A percentile compares a stretch with the other conserved stretches of the same genome.
These are phyloP conservation scores for Pythium folliculosum DNA, from an alignment of 352 stramenopile genomes.

Conservation along the genomic window DNA sequence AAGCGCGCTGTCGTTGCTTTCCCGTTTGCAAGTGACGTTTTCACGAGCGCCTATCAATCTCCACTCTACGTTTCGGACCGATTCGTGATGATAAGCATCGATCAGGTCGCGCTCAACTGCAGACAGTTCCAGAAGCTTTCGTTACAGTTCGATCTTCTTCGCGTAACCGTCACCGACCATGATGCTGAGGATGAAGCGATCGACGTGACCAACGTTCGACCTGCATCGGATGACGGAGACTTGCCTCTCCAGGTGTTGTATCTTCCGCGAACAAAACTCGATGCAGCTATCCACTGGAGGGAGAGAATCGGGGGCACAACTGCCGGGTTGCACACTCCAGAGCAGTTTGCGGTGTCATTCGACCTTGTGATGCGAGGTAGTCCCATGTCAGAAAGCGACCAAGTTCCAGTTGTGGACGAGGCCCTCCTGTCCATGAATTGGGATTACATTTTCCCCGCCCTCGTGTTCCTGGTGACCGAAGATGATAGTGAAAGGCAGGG, in stretches of 20 bases:
- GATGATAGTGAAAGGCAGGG: conserved; percentile 33
- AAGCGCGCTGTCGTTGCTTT: conserved; percentile 36
- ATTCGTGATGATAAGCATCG: conserved; percentile 9
- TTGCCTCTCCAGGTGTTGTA: conserved; percentile 27
- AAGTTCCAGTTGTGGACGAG: conserved; percentile 50
- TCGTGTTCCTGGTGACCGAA: conserved; percentile 52
- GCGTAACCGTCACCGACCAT: conserved; percentile 24
- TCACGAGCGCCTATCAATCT: not conserved
- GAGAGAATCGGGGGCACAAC: not conserved
- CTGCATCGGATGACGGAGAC: not conserved
- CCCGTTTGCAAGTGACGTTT: conserved; percentile 36
- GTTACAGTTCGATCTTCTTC: conserved; percentile 37
- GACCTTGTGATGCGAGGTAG: conserved; percentile 49
- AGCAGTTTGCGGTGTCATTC: conserved; percentile 53
- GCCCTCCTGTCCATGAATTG: conserved; percentile 60
- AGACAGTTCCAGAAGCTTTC: conserved; percentile 57
- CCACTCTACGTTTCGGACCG: conserved; percentile 1
- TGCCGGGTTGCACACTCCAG: not conserved
- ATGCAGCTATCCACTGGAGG: conserved; percentile 38
- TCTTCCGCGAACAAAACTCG: conserved; percentile 31
- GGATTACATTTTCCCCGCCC: conserved; percentile 68
- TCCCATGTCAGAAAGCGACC: conserved; percentile 11
- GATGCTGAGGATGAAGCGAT: conserved; percentile 12
- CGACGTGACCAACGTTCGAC: not conserved
- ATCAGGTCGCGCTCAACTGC: conserved; percentile 46